These are phyloP conservation scores for Protea cynaroides DNA, from an alignment of 164 flowering plant species.

Conservation along the genomic window DNA sequence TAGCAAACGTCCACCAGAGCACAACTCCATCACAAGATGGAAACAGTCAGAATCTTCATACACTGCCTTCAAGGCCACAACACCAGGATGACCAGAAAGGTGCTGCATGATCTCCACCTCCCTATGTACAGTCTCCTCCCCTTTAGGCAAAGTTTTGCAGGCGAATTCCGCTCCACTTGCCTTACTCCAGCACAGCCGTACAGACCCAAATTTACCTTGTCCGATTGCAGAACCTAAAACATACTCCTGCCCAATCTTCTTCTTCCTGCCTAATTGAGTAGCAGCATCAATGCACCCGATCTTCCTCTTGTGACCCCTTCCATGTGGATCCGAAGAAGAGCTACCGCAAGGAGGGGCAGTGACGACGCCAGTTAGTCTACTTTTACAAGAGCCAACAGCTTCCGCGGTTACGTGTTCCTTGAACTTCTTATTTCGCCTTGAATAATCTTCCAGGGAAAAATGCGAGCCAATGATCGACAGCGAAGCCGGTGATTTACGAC, in stretches of 20 bases:
- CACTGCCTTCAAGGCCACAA: conserved; percentile 2
- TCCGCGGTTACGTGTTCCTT: conserved; percentile 45
- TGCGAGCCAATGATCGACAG: conserved; percentile 40
- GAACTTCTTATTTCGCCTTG: conserved; percentile 63
- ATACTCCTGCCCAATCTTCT: conserved; percentile 61
- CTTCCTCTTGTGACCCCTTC: conserved; percentile 72
- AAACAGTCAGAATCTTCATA: conserved; percentile 5
- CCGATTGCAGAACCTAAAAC: conserved; percentile 38
- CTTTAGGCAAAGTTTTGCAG: conserved; percentile 18
- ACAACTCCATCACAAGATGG: conserved; percentile 1
- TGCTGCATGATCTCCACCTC: conserved; percentile 8
- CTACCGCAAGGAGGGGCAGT: background rate
- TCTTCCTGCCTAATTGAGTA: conserved; percentile 60
- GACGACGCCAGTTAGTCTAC: conserved; percentile 41
- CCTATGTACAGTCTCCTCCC: background rate
- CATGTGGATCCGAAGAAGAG: background rate
- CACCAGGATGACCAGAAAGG: conserved; percentile 4
- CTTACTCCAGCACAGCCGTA: conserved; percentile 47
- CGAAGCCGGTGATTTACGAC: conserved; percentile 16
- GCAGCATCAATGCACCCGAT: conserved; percentile 70
- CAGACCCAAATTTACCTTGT: conserved; percentile 68
- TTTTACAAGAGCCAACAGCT: conserved; percentile 32
- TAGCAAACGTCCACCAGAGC: conserved; percentile 27
- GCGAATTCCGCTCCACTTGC: conserved; percentile 50
- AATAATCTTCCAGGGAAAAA: conserved; percentile 60